Evolutionary conservation across 768 basidiomycete genomes (phyloP).

Genomic region (Thelephora ganbajun): DNA sequence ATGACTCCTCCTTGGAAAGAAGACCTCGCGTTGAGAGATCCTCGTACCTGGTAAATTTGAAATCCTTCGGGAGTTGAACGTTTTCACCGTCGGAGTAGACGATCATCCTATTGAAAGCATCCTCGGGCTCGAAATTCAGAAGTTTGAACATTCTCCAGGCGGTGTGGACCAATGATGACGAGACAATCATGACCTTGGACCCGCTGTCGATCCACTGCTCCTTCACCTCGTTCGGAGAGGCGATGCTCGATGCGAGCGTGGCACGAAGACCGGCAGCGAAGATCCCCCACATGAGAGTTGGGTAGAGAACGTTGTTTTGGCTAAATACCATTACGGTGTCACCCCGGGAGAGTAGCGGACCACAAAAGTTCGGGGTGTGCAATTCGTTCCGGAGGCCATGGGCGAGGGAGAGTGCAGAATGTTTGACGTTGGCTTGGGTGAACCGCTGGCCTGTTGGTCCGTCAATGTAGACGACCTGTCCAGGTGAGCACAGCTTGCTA

Average conservation of each 20-base stretch:
- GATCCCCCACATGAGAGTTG: conserved; percentile 28
- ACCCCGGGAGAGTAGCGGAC: conserved; percentile 26
- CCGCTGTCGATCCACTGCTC: conserved; percentile 60
- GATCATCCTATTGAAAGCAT: conserved; percentile 41
- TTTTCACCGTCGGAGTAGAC: conserved; percentile 25
- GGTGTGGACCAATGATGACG: conserved; percentile 38
- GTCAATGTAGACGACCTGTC: conserved; percentile 47
- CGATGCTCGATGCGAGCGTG: conserved; percentile 63
- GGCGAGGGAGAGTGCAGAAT: conserved; percentile 41
- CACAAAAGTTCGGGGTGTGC: background rate
- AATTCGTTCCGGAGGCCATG: conserved; percentile 34
- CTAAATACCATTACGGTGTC: conserved; percentile 54
- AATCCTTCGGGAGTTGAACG: conserved; percentile 9
- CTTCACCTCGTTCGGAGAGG: conserved; percentile 51
- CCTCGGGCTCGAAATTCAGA: conserved; percentile 29
- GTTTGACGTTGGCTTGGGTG: conserved; percentile 38
- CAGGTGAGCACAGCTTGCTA: conserved; percentile 8
- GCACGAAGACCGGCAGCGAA: conserved; percentile 55
- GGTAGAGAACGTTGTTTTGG: conserved; percentile 51
- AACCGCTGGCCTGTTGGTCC: conserved; percentile 41
- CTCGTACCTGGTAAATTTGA: conserved; percentile 23
- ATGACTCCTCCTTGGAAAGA: conserved; percentile 37
- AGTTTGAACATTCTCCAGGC: conserved; percentile 44
- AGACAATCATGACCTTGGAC: conserved; percentile 45
- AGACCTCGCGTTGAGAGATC: conserved; percentile 36